Evolutionary conservation across 176 grass and related monocot species (phyloP).

Genomic region (Lolium rigidum): DNA sequence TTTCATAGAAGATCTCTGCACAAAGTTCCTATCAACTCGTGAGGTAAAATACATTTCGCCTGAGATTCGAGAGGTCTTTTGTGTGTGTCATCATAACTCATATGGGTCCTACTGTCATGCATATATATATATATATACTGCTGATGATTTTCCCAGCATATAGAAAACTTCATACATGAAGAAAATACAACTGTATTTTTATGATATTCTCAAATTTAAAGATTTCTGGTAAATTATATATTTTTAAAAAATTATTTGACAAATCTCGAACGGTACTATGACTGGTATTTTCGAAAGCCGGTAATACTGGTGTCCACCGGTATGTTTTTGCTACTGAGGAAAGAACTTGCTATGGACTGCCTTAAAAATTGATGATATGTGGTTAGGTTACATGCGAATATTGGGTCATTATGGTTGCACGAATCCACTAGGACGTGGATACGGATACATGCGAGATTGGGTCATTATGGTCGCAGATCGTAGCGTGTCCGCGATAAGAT

Average conservation of each 20-base stretch:
- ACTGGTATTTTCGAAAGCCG: no score
- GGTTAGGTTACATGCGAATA: neutral
- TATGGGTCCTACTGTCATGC: neutral
- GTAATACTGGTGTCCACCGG: neutral
- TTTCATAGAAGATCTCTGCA: neutral
- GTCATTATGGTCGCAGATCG: neutral
- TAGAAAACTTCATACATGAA: no score
- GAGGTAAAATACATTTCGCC: neutral
- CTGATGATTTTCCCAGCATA: no score
- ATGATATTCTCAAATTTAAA: no score
- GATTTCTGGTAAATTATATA: no score
- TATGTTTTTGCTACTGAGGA: no score
- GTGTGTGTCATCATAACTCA: neutral
- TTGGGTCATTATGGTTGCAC: no score
- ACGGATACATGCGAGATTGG: neutral
- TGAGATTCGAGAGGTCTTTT: neutral
- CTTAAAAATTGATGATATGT: neutral
- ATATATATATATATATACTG: neutral
- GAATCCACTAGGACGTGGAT: neutral
- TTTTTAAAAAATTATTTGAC: no score
- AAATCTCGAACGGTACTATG: no score
- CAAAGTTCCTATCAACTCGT: neutral
- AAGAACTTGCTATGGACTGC: neutral
- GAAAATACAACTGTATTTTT: no score
- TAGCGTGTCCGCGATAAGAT: neutral